A percentile compares a stretch with the other conserved stretches of the same genome.
These are phyloP conservation scores for Gypsophila paniculata DNA, from an alignment of 179 eudicot species.

Conservation along the genomic window DNA sequence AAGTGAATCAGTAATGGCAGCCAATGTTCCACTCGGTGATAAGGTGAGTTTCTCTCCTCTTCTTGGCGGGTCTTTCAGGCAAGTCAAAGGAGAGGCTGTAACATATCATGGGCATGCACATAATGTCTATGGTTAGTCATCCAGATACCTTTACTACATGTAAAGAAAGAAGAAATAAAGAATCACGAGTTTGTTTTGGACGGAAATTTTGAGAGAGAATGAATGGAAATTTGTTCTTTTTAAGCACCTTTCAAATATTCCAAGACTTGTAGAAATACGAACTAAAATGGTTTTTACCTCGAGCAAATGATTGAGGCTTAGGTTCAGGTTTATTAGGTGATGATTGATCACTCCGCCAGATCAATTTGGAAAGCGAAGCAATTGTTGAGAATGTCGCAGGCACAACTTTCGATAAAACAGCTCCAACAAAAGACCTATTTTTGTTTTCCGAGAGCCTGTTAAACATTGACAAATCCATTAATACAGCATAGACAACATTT, in stretches of 20 bases:
- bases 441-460: constrained; percentile 87
- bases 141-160: background rate
- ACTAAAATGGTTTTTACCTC: constrained; percentile 40
- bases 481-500: background rate
- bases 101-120: constrained; percentile 8
- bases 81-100: constrained; percentile 84
- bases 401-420: constrained; percentile 86
- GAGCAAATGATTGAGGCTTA: constrained; percentile 81
- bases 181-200: no score
- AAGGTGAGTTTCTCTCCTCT: constrained; percentile 93
- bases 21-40: constrained; percentile 97
- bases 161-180: no score
- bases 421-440: constrained; percentile 82
- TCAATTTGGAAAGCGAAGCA: constrained; percentile 70
- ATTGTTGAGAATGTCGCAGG: constrained; percentile 94
- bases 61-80: constrained; percentile 88
- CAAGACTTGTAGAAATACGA: background rate
- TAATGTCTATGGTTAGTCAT: background rate
- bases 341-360: constrained; percentile 70
- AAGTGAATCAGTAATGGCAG: constrained; percentile 97
- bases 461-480: constrained; percentile 17
- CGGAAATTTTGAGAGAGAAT: no score
- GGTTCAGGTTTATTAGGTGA: constrained; percentile 58
- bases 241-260: background rate
- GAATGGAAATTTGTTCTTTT: no score